A percentile compares a stretch with the other conserved stretches of the same genome.
Evolutionary conservation across 2,329 filamentous ascomycete genomes (phyloP).

Genomic region (Proliferodiscus dingleyae): DNA sequence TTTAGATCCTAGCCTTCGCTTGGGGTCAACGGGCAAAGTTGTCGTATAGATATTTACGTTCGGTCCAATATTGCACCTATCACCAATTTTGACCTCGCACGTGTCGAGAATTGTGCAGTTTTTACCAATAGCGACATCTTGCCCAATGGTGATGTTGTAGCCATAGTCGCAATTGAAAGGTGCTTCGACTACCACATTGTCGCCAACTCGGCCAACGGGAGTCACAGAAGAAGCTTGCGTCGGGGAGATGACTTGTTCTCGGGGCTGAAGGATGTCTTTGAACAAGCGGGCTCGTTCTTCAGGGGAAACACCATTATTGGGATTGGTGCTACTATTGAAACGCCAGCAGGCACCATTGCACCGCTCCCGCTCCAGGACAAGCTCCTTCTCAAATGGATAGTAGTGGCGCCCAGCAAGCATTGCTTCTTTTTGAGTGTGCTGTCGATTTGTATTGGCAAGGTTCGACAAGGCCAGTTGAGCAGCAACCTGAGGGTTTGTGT

Average conservation of each 20-base stretch:
- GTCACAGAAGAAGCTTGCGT: constrained; percentile 47
- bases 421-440: constrained; percentile 74
- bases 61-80: constrained; percentile 71
- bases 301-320: constrained; percentile 64
- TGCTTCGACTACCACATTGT: constrained; percentile 72
- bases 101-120: constrained; percentile 85
- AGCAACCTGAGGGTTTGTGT: constrained; percentile 28
- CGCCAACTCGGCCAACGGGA: constrained; percentile 61
- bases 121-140: constrained; percentile 76
- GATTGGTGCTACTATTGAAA: constrained; percentile 81
- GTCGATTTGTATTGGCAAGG: constrained; percentile 25
- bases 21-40: constrained; percentile 66
- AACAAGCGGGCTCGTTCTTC: constrained; percentile 67
- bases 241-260: constrained; percentile 52
- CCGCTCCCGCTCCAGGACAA: constrained; percentile 77
- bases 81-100: constrained; percentile 76
- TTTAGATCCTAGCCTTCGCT: constrained; percentile 67
- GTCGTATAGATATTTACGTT: constrained; percentile 83
- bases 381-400: constrained; percentile 69
- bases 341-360: constrained; percentile 77
- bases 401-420: constrained; percentile 82
- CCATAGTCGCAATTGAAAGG: constrained; percentile 94
- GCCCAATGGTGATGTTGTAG: constrained; percentile 86
- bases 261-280: constrained; percentile 64
- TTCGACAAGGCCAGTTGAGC: constrained; percentile 32